Percentiles rank a stretch among this genome's conserved stretches.
Evolutionary conservation across 2,329 filamentous ascomycete genomes (phyloP).

Genomic region (Ceratocystis variospora): DNA sequence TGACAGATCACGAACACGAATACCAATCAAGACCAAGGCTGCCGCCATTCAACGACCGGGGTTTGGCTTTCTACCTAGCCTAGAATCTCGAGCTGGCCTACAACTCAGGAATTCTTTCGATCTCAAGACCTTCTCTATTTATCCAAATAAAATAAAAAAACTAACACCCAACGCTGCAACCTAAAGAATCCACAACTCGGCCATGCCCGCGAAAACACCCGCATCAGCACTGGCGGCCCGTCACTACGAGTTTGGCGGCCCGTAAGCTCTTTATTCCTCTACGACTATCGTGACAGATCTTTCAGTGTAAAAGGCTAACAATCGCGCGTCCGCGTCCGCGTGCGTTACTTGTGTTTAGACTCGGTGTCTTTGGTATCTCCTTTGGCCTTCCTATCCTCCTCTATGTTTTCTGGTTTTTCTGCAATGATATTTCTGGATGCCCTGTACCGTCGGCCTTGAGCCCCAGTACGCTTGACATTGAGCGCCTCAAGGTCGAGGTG

Average conservation of each 20-base stretch:
- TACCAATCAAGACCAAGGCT: not conserved
- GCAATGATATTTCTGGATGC: constrained; percentile 87
- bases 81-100: not conserved
- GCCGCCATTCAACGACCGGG: not conserved
- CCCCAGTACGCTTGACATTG: constrained; percentile 56
- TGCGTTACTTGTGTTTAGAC: constrained; percentile 33
- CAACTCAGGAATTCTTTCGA: not conserved
- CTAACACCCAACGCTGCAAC: not conserved
- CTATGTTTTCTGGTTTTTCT: constrained; percentile 69
- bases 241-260: constrained; percentile 40
- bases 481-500: constrained; percentile 62
- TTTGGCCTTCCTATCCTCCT: constrained; percentile 67
- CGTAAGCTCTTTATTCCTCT: constrained; percentile 28
- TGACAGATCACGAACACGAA: constrained; percentile 3
- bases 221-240: constrained; percentile 26
- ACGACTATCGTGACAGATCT: not conserved
- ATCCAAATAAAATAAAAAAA: not conserved
- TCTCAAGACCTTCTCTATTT: not conserved
- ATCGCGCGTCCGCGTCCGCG: not conserved
- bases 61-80: not conserved
- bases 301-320: not conserved
- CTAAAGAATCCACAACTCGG: not conserved
- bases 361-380: constrained; percentile 63
- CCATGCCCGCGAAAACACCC: constrained; percentile 20
- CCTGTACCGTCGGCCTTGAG: constrained; percentile 68